phyloP scores from a whole-genome alignment of 2,329 filamentous ascomycete genomes.

The Nemania sp. region DNA sequence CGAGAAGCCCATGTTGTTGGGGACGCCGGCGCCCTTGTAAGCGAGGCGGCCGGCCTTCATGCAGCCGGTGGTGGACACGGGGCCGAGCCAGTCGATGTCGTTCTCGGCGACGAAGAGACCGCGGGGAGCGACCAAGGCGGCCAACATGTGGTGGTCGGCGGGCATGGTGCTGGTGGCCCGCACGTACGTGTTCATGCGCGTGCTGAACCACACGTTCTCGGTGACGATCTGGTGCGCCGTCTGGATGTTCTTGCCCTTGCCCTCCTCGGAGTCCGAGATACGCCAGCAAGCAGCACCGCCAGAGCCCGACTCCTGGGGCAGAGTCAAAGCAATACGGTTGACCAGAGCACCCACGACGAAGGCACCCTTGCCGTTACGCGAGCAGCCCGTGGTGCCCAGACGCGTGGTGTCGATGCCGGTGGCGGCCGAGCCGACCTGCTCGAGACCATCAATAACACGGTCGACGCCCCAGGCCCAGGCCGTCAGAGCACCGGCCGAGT shows the following conservation, averaged over 20 bases:
- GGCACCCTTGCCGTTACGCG: constrained; percentile 66
- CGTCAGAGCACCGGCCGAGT: constrained; percentile 60
- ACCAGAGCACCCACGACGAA: constrained; percentile 64
- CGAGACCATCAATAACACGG: constrained; percentile 62
- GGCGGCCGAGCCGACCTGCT: constrained; percentile 49
- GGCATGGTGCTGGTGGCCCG: constrained; percentile 51
- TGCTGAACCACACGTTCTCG: constrained; percentile 67
- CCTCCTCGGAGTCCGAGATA: constrained; percentile 54
- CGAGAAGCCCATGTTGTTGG: constrained; percentile 61
- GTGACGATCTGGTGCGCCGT: constrained; percentile 60
- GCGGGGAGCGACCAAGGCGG: constrained; percentile 58
- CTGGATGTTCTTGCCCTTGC: constrained; percentile 60
- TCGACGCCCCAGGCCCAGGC: constrained; percentile 67
- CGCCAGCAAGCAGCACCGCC: constrained; percentile 66
- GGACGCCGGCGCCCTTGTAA: constrained; percentile 56
- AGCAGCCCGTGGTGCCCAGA: constrained; percentile 65
- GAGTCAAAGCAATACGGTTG: constrained; percentile 60
- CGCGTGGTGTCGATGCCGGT: constrained; percentile 53
- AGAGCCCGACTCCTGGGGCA: constrained; percentile 65
- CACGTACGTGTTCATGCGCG: constrained; percentile 56
- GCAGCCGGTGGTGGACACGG: constrained; percentile 58
- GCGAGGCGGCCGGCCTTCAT: constrained; percentile 58
- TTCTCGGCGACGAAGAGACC: constrained; percentile 61
- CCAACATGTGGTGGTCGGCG: constrained; percentile 61
- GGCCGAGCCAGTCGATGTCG: constrained; percentile 62